Evolutionary conservation across 805 yeast genomes (phyloP).

Genomic region (Jamesozyma rosinii): DNA sequence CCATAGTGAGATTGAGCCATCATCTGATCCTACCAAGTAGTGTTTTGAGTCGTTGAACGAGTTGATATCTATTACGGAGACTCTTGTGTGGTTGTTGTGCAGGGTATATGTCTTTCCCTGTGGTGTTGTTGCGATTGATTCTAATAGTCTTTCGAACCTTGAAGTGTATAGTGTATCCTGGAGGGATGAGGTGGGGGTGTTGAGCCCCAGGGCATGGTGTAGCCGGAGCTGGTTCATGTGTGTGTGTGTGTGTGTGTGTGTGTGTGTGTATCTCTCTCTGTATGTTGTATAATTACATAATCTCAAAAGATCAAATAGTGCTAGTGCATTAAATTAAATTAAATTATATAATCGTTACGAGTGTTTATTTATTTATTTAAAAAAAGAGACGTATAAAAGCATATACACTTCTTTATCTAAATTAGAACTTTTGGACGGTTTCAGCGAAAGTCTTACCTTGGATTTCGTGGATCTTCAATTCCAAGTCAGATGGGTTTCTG

Average conservation of each 20-base stretch:
- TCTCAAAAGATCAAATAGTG: no score
- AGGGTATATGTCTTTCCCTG: neutral
- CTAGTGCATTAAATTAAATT: no score
- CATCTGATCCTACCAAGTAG: slow-evolving; percentile 20
- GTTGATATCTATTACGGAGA: slow-evolving; percentile 18
- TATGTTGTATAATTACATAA: no score
- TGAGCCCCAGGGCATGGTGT: slow-evolving; percentile 3
- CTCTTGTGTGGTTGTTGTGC: neutral
- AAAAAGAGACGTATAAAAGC: neutral
- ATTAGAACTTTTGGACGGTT: slow-evolving; percentile 16
- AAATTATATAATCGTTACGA: no score
- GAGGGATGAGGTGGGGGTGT: slow-evolving; percentile 3
- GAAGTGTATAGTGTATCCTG: neutral
- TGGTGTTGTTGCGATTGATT: slow-evolving; percentile 4
- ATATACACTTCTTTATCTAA: neutral
- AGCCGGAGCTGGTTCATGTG: slow-evolving; percentile 3
- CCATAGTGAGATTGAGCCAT: slow-evolving; percentile 31
- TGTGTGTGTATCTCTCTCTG: no score
- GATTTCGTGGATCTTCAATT: slow-evolving; percentile 49
- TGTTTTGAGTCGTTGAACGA: slow-evolving; percentile 10
- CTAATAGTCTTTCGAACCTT: slow-evolving; percentile 18
- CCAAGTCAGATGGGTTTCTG: slow-evolving; percentile 54
- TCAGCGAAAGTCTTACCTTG: slow-evolving; percentile 63
- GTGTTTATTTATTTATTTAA: no score
- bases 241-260: neutral